phyloP scores from a whole-genome alignment of 1,139 yeast species.

The Zhuliangozyma blackwelliae region DNA sequence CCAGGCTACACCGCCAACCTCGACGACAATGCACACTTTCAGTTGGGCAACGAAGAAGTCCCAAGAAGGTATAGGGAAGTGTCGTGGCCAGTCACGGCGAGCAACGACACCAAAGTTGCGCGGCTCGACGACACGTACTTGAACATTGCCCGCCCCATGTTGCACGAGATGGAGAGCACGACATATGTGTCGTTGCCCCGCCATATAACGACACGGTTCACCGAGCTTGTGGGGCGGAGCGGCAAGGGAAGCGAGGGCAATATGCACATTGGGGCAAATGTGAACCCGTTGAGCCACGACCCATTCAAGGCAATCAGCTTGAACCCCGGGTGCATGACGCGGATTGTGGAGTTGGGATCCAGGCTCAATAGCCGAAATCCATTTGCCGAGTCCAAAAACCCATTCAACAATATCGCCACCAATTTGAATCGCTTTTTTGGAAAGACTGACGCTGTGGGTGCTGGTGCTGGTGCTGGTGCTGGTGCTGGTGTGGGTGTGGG shows the following conservation, averaged over 20 bases:
- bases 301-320: conserved; percentile 48
- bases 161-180: conserved; percentile 30
- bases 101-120: conserved; percentile 14
- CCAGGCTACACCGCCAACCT: conserved; percentile 31
- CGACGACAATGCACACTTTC: conserved; percentile 33
- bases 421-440: conserved; percentile 31
- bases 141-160: conserved; percentile 38
- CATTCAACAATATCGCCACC: conserved; percentile 31
- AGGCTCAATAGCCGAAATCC: conserved; percentile 2
- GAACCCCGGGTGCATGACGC: conserved; percentile 51
- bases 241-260: conserved; percentile 41
- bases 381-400: conserved; percentile 15
- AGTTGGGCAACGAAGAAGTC: conserved; percentile 14
- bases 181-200: conserved; percentile 42
- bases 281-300: conserved; percentile 51
- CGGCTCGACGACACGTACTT: conserved; percentile 26
- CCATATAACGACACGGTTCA: conserved; percentile 34
- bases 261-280: conserved; percentile 51
- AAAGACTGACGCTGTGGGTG: conserved; percentile 1
- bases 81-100: conserved; percentile 33
- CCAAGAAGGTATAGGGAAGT: conserved; percentile 10
- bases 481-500: too few relatives aligned
- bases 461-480: too few relatives aligned
- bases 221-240: conserved; percentile 21
- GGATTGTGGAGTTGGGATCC: conserved; percentile 15